Base-by-base conservation (phyloP, 2,329 filamentous ascomycete genomes). In the Microthyrium microscopicum region DNA sequence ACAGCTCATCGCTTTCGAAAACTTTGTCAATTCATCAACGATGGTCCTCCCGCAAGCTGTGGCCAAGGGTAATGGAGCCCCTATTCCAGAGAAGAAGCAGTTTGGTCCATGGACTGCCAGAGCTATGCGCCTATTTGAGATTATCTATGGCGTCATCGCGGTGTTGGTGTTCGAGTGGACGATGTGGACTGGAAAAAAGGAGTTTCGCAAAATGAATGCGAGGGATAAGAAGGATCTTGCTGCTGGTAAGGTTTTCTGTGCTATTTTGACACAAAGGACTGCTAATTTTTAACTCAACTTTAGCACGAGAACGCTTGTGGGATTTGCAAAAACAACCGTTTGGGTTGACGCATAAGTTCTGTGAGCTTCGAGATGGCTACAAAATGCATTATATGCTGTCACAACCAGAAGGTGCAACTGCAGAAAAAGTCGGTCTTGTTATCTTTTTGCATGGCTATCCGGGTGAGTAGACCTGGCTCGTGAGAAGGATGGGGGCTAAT, bases 381-480 rank as follows among this genome's bases (percentile, higher is more conserved):
- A 62, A 61, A 41, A 58, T 73, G 19, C 69, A 73, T 45, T 71
- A 71, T 42, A 51, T 72, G 34, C 54, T 55, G 43, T 66, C 49
- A 13, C 16, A 24, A n/a, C 34, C 28, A 25, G 25, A 32, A 18
- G 33, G 40, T 8, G 33, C 40, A 4, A 37, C 39, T 7, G 39
- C 40, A 17, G 53, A 43, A 39, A 54, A 40, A 33, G 41, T 7
- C 39, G 49, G 47, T 34, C 46, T 71, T 12, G 55, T 67, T 17
- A 56, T 72, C 26, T 65, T 71, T 42, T 51, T 72, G 13, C 68
- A 73, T 46, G 68, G 69, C 24, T 73, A 70, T 38, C 69, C 69
- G 5, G 68, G n/a, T n/a, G n/a, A n/a, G n/a, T n/a, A n/a, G n/a
- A n/a, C n/a, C n/a, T n/a, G n/a, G n/a, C n/a, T n/a, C n/a, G n/a